These are phyloP conservation scores for Eucalyptus curtisii DNA, from an alignment of 345 rosid genomes.

Conservation along the genomic window DNA sequence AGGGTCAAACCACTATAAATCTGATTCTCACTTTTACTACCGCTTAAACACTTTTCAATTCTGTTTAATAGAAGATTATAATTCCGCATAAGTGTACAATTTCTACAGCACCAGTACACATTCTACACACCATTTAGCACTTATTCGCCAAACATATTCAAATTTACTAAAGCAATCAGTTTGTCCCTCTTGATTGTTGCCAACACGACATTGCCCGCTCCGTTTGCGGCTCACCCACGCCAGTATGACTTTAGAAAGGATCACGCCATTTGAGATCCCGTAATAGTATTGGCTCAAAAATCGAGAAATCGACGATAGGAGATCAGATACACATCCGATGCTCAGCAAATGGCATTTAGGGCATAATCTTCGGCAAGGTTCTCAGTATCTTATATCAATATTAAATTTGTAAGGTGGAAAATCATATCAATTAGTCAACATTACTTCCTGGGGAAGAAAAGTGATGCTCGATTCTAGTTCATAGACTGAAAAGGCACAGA, in stretches of 20 bases:
- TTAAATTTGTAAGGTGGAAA: not conserved
- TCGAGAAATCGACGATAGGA: not conserved
- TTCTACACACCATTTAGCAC: not conserved
- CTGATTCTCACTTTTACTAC: not conserved
- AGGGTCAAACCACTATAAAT: not conserved
- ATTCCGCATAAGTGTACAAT: not conserved
- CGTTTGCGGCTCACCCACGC: not conserved
- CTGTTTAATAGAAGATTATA: not conserved
- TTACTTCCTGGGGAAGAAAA: not conserved
- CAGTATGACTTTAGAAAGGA: not conserved
- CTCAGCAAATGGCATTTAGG: not conserved
- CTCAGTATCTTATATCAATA: not conserved
- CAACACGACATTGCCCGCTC: not conserved
- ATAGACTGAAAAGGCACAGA: not conserved
- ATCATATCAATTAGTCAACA: not conserved
- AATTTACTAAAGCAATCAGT: not conserved
- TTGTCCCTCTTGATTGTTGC: not conserved
- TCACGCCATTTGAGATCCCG: not conserved
- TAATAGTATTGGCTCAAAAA: not conserved
- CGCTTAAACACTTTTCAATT: not conserved
- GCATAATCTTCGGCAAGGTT: not conserved
- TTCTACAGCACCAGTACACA: not conserved
- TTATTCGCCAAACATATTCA: not conserved
- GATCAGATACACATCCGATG: not conserved
- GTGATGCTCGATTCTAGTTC: not conserved